These are phyloP conservation scores for Mallotus japonicus DNA, from an alignment of 441 rosid genomes.

Conservation along the genomic window DNA sequence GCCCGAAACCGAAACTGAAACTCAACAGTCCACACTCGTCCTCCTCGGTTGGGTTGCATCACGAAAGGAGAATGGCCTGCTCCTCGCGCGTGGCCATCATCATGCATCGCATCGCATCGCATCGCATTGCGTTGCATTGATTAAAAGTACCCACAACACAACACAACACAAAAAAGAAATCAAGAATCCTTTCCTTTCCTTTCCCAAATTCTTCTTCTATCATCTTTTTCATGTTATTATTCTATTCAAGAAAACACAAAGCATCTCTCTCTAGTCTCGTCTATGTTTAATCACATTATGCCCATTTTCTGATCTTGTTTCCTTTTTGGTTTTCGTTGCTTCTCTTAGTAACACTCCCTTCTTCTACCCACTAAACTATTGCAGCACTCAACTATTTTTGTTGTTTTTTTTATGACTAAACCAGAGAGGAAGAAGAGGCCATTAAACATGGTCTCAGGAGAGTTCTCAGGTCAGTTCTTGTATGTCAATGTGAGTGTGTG, in stretches of 20 bases:
- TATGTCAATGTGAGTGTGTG: background rate
- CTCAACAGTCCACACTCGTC: too few species aligned
- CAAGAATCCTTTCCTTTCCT: background rate
- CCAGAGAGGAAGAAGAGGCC: constrained; percentile 15
- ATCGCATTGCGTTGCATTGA: too few species aligned
- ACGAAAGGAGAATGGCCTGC: too few species aligned
- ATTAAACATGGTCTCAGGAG: constrained; percentile 10
- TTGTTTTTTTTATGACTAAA: constrained; percentile 6
- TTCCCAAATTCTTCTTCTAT: background rate
- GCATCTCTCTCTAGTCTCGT: background rate
- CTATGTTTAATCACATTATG: constrained; percentile 5
- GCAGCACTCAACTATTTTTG: background rate
- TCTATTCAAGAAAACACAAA: background rate
- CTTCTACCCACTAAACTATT: background rate
- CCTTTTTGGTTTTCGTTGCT: background rate
- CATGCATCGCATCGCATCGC: too few species aligned
- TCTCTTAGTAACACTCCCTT: background rate
- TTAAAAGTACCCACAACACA: too few species aligned
- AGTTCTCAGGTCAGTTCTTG: constrained; percentile 18
- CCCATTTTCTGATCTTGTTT: background rate
- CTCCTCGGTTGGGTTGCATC: too few species aligned
- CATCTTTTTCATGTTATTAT: too few species aligned
- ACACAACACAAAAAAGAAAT: background rate
- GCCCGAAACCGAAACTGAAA: too few species aligned
- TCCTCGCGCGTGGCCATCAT: too few species aligned